Base-by-base conservation (phyloP, 2,329 filamentous ascomycete species). In the Arthroderma sp. region DNA sequence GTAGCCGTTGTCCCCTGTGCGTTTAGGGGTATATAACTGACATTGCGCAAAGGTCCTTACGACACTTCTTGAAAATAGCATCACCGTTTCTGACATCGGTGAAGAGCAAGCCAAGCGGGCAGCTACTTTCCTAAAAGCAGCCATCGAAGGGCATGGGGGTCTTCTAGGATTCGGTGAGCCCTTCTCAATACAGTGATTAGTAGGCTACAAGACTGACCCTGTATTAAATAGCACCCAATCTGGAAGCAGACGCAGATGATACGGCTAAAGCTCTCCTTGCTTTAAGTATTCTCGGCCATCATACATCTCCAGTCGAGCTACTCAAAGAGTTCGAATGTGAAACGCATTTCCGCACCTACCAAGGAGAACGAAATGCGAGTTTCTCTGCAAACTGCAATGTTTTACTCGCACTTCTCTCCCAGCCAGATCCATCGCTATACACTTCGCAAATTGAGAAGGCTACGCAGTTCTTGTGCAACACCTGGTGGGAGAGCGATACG, bases 381-480 rank as follows among this genome's bases (percentile, higher is more conserved):
- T 64, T 69, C n/a, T 69, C 63, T 2, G 68, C 68, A 1, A 72
- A 72, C 60, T 70, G 66, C 58, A 70, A 71, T 57, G 67, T 66
- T 11, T 56, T 72, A 2, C 35, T 67, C 35, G 67, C 68, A 11
- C 61, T 72, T 9, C 61, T 71, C 31, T 60, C 63, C 15, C 58
- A 61, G 5, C 57, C 60, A 8, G 59, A 68, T 37, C 49, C 51
- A 31, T 56, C n/a, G 25, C 56, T 23, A 15, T 62, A 49, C 56
- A 8, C 47, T 2, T 6, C 61, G 2, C 69, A 66, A 63, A 67
- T 69, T 51, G 59, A 63, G 41, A 72, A 68, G 55, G 57, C 61
- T 13, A 55, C 59, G 28, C 59, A 53, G 9, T 69, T 66, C 55
- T 59, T 69, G 4, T 62, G 64, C 31, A 61, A 66, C 44, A 60